Conservation (phyloP, 495 filamentous ascomycete species). For the Talaromyces proteolyticus region DNA sequence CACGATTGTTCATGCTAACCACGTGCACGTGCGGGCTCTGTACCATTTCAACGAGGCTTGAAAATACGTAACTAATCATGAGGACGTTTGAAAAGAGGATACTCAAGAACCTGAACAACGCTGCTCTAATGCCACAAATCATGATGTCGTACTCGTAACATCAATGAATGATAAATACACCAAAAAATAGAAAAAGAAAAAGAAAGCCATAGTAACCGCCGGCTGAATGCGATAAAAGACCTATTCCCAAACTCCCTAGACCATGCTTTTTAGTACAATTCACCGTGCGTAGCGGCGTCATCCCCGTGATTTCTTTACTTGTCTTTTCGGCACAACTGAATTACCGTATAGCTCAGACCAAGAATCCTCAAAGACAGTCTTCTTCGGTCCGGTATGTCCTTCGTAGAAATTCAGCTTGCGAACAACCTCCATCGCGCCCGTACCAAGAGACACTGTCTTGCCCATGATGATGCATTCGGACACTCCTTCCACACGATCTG, state of each 20-base stretch:
- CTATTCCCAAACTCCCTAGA: neutral
- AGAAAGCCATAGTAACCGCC: neutral
- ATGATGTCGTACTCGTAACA: neutral
- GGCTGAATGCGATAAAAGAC: neutral
- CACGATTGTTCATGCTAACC: no score
- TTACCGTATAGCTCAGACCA: slow-evolving; percentile 32
- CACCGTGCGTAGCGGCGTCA: neutral
- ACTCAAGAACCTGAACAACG: no score
- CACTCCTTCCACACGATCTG: slow-evolving; percentile 84
- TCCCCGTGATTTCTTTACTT: neutral
- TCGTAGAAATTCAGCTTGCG: slow-evolving; percentile 63
- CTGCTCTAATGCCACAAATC: neutral
- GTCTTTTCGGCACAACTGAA: neutral
- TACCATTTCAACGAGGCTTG: no score
- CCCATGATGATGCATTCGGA: slow-evolving; percentile 98
- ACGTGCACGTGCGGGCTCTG: no score
- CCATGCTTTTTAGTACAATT: neutral
- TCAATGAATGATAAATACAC: neutral
- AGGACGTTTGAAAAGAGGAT: no score
- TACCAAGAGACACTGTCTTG: slow-evolving; percentile 84
- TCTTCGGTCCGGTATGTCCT: slow-evolving; percentile 54
- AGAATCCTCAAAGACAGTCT: slow-evolving; percentile 71
- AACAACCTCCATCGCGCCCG: slow-evolving; percentile 85
- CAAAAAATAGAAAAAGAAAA: neutral
- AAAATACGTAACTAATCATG: no score